Conservation (phyloP, 2,329 filamentous ascomycete genomes). For the Fusarium goolgardi region DNA sequence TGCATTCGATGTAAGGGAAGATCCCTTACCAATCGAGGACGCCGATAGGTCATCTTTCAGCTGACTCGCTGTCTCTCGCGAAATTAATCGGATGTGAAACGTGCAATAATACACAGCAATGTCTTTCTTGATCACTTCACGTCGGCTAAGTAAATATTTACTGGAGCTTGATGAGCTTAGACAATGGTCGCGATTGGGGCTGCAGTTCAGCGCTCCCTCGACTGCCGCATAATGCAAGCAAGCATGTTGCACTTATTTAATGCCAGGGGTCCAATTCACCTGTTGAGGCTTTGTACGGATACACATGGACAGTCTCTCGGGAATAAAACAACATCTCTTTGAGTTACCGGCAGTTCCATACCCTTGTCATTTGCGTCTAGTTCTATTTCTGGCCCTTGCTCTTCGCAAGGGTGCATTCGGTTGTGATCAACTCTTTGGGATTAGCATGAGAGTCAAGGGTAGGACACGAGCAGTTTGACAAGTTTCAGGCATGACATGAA, state of each 20-base stretch:
- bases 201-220: constrained; percentile 17
- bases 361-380: neutral
- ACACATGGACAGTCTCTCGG: neutral
- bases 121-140: neutral
- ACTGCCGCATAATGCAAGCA: constrained; percentile 16
- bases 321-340: constrained; percentile 5
- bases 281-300: constrained; percentile 11
- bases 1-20: constrained; percentile 21
- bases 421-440: constrained; percentile 2
- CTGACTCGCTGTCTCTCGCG: neutral
- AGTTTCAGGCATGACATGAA: neutral
- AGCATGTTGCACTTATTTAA: constrained; percentile 13
- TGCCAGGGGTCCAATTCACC: constrained; percentile 3
- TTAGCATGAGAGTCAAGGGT: constrained; percentile 8
- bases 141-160: neutral
- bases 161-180: neutral
- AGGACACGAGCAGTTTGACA: constrained; percentile 3
- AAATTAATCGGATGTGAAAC: neutral
- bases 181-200: neutral
- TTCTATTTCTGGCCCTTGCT: constrained; percentile 8
- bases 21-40: constrained; percentile 2
- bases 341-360: neutral
- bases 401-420: constrained; percentile 4
- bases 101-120: constrained; percentile 1
- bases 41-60: constrained; percentile 11